Percentiles rank a stretch among this genome's conserved stretches.
phyloP scores from a whole-genome alignment of 805 yeast species.

The Monosporozyma siamensis region DNA sequence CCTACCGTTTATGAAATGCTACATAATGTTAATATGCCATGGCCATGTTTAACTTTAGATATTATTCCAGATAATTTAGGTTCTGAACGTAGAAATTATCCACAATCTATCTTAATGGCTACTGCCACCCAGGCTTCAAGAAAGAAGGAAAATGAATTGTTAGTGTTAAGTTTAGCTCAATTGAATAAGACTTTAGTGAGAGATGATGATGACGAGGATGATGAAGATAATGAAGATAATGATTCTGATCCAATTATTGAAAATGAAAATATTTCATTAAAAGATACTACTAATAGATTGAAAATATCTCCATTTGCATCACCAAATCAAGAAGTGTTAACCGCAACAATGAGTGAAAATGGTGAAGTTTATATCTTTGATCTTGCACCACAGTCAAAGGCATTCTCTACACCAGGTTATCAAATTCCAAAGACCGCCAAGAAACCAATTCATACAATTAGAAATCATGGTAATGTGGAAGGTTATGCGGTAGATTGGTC shows the following conservation, averaged over 20 bases:
- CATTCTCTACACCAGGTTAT: slow-evolving; percentile 84
- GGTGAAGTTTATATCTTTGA: slow-evolving; percentile 88
- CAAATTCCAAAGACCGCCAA: slow-evolving; percentile 67
- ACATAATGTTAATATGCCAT: slow-evolving; percentile 85
- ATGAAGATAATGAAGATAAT: slow-evolving; percentile 62
- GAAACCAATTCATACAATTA: slow-evolving; percentile 74
- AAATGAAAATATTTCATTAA: slow-evolving; percentile 67
- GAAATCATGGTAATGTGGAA: slow-evolving; percentile 87
- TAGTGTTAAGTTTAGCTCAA: slow-evolving; percentile 73
- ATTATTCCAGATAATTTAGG: slow-evolving; percentile 82
- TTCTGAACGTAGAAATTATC: slow-evolving; percentile 77
- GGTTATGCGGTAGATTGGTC: slow-evolving; percentile 98
- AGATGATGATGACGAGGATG: slow-evolving; percentile 64
- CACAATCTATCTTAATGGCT: slow-evolving; percentile 75
- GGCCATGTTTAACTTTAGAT: slow-evolving; percentile 95
- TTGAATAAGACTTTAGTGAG: slow-evolving; percentile 79
- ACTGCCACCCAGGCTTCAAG: slow-evolving; percentile 91
- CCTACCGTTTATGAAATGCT: slow-evolving; percentile 94
- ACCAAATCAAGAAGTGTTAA: slow-evolving; percentile 58
- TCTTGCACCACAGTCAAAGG: slow-evolving; percentile 64
- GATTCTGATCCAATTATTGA: slow-evolving; percentile 82
- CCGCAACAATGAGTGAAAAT: slow-evolving; percentile 81
- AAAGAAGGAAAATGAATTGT: slow-evolving; percentile 79
- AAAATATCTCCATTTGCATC: slow-evolving; percentile 73
- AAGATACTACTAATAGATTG: slow-evolving; percentile 80